Conservation (phyloP, 208 protist species). For the Trypanosoma brucei region DNA sequence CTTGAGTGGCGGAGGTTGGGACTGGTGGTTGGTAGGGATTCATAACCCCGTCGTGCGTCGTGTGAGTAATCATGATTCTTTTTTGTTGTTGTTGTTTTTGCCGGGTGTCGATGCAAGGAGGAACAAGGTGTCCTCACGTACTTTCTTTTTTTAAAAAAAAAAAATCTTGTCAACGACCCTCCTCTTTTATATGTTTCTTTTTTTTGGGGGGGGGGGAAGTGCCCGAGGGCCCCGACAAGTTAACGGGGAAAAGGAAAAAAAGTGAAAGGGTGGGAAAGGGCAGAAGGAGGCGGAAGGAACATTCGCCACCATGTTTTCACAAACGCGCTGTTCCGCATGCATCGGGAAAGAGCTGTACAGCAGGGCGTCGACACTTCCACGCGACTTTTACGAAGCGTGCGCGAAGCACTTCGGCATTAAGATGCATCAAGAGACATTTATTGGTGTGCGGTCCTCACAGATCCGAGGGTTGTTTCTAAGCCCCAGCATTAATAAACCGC, state of each 20-base stretch:
- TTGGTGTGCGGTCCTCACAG: conserved; percentile 80
- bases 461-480: conserved; percentile 74
- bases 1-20: no score
- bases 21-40: no score
- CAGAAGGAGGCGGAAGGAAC: not conserved
- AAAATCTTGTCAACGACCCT: no score
- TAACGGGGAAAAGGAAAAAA: not conserved
- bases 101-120: no score
- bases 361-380: conserved; percentile 55
- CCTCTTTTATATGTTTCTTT: no score
- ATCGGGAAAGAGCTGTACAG: conserved; percentile 75
- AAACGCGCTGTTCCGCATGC: conserved; percentile 22
- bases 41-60: no score
- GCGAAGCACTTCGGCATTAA: conserved; percentile 50
- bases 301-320: conserved; percentile 28
- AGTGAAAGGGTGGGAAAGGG: not conserved
- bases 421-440: conserved; percentile 71
- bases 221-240: not conserved
- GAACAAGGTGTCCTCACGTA: no score
- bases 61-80: no score
- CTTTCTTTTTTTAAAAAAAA: no score
- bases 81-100: no score
- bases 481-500: conserved; percentile 18
- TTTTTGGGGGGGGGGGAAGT: no score
- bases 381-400: conserved; percentile 71